phyloP scores from a whole-genome alignment of 208 protist species.

The Trypanosomatidae sp. region DNA sequence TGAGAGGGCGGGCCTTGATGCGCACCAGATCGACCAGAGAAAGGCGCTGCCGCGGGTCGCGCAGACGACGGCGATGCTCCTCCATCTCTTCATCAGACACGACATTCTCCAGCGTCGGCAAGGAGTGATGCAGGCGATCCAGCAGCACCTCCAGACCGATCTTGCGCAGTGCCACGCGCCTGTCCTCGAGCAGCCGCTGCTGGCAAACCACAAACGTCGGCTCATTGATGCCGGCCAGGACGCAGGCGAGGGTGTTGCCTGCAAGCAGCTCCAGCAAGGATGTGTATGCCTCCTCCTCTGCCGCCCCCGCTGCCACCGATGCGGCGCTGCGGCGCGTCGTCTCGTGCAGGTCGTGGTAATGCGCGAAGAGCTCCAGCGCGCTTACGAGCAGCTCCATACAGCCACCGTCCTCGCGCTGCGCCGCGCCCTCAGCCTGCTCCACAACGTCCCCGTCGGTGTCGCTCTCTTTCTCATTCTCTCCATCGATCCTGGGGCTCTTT shows the following conservation, averaged over 20 bases:
- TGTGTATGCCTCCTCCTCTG: slow-evolving; percentile 72
- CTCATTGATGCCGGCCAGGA: slow-evolving; percentile 90
- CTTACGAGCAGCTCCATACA: slow-evolving; percentile 81
- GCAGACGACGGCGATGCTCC: slow-evolving; percentile 65
- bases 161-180: slow-evolving; percentile 47
- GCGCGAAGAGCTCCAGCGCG: slow-evolving; percentile 74
- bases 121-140: slow-evolving; percentile 85
- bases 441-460: slow-evolving; percentile 18
- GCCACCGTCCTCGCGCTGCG: slow-evolving; percentile 38
- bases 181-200: slow-evolving; percentile 67
- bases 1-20: slow-evolving; percentile 82
- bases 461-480: slow-evolving; percentile 21
- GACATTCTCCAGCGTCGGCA: slow-evolving; percentile 84
- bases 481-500: not conserved
- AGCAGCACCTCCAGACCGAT: slow-evolving; percentile 89
- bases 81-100: slow-evolving; percentile 79
- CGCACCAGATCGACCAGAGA: slow-evolving; percentile 78
- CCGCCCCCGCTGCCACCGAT: slow-evolving; percentile 4
- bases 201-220: slow-evolving; percentile 84
- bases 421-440: slow-evolving; percentile 21
- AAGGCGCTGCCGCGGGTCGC: slow-evolving; percentile 78
- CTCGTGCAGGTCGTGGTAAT: slow-evolving; percentile 76
- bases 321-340: slow-evolving; percentile 20
- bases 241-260: slow-evolving; percentile 89
- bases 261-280: slow-evolving; percentile 86